Evolutionary conservation across 2,329 filamentous ascomycete genomes (phyloP).

Genomic region (Beauveria varroae): DNA sequence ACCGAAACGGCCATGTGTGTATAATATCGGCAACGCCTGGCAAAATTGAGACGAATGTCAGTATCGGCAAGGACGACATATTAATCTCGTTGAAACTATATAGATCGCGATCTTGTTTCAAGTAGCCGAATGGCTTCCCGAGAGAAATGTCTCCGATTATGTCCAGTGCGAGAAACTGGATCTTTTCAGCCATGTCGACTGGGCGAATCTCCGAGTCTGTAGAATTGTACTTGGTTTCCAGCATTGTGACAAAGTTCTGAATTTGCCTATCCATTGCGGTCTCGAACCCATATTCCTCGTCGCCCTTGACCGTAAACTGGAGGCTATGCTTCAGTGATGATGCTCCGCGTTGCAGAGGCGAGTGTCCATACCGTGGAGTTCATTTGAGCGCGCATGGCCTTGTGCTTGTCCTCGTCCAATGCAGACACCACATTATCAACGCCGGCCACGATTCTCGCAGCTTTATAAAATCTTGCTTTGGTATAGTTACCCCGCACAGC

Average conservation of each 20-base stretch:
- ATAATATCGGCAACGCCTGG: slow-evolving; percentile 28
- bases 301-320: slow-evolving; percentile 44
- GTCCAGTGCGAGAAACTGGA: slow-evolving; percentile 47
- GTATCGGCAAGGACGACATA: slow-evolving; percentile 30
- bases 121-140: slow-evolving; percentile 43
- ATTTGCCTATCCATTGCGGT: slow-evolving; percentile 32
- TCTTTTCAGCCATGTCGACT: slow-evolving; percentile 42
- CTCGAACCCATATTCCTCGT: slow-evolving; percentile 35
- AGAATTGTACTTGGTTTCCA: slow-evolving; percentile 40
- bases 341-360: background rate
- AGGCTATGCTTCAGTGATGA: slow-evolving; percentile 3
- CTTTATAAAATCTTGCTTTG: slow-evolving; percentile 38
- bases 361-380: slow-evolving; percentile 30
- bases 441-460: slow-evolving; percentile 44
- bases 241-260: slow-evolving; percentile 33
- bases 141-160: slow-evolving; percentile 46
- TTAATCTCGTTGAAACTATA: slow-evolving; percentile 38
- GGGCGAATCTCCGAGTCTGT: slow-evolving; percentile 24
- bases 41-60: slow-evolving; percentile 30
- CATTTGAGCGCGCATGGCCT: slow-evolving; percentile 35
- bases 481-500: slow-evolving; percentile 29
- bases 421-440: slow-evolving; percentile 46
- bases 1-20: slow-evolving; percentile 29
- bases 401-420: slow-evolving; percentile 35
- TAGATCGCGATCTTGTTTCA: slow-evolving; percentile 41